Percentiles rank a stretch among this genome's conserved stretches.
Conservation (phyloP, 208 protist genomes). For the Lotmaria passim region DNA sequence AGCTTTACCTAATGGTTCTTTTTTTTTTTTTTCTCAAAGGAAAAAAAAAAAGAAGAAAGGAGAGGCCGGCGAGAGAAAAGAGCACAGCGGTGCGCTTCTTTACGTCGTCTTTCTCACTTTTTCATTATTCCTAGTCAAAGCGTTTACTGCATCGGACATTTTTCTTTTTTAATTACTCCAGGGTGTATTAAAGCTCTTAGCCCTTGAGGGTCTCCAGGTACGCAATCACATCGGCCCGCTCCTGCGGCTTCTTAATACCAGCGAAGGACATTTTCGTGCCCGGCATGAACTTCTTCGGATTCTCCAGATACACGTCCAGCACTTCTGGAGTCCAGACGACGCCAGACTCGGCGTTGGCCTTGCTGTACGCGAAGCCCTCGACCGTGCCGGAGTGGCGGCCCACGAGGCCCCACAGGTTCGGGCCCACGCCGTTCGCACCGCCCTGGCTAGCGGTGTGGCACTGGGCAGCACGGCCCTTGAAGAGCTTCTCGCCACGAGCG, state of each 20-base stretch:
- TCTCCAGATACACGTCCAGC: constrained; percentile 95
- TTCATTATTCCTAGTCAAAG: neutral
- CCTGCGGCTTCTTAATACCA: constrained; percentile 94
- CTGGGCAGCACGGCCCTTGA: constrained; percentile 94
- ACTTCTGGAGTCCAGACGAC: constrained; percentile 94
- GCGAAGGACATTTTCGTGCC: constrained; percentile 98
- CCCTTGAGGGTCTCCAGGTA: constrained; percentile 89
- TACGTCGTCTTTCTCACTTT: too few relatives aligned
- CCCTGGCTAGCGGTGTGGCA: constrained; percentile 92
- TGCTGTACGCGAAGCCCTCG: constrained; percentile 94
- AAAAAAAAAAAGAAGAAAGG: constrained; percentile 2
- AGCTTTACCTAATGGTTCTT: neutral
- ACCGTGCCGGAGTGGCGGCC: constrained; percentile 91
- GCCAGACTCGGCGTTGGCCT: constrained; percentile 93
- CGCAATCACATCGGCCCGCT: constrained; percentile 95
- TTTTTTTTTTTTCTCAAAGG: neutral
- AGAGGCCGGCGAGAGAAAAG: constrained; percentile 3
- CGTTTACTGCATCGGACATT: neutral
- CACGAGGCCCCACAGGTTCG: constrained; percentile 93
- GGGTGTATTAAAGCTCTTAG: neutral
- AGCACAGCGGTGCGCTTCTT: too few relatives aligned
- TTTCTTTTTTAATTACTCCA: too few relatives aligned
- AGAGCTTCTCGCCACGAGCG: constrained; percentile 90
- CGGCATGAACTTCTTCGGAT: constrained; percentile 98
- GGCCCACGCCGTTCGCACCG: constrained; percentile 92